A percentile compares a stretch with the other conserved stretches of the same genome.
phyloP scores from a whole-genome alignment of 176 grass and related monocot species.

The Saccharum spontaneum region DNA sequence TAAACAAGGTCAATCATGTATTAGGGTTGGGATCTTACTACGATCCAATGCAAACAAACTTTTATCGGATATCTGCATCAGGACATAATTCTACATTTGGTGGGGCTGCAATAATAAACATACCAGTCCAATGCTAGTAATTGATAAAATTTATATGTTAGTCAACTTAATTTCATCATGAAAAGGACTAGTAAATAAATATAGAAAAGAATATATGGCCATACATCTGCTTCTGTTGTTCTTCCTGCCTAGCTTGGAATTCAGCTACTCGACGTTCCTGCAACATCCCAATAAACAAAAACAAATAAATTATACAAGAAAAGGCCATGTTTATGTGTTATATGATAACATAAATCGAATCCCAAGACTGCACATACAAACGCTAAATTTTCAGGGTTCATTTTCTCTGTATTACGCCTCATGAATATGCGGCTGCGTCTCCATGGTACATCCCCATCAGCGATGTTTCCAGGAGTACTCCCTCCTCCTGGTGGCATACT shows the following conservation, averaged over 20 bases:
- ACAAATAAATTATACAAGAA: not conserved
- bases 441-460: not conserved
- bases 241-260: not conserved
- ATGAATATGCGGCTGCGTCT: not conserved
- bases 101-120: not conserved
- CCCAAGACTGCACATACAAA: constrained; percentile 16
- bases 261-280: constrained; percentile 28
- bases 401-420: not conserved
- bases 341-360: not conserved
- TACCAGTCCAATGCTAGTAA: not conserved
- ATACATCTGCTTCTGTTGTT: not conserved
- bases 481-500: not conserved
- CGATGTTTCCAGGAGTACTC: not conserved
- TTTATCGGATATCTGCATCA: too few relatives aligned
- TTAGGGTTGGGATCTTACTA: too few relatives aligned
- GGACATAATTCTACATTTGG: not conserved
- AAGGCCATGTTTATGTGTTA: not conserved
- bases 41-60: too few relatives aligned
- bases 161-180: not conserved
- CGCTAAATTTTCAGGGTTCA: not conserved
- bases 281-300: not conserved
- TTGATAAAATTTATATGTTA: not conserved
- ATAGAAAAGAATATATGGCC: not conserved
- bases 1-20: not conserved
- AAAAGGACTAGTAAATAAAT: not conserved